Conservation (phyloP, 768 basidiomycete species). For the Boletus barrowsii region DNA sequence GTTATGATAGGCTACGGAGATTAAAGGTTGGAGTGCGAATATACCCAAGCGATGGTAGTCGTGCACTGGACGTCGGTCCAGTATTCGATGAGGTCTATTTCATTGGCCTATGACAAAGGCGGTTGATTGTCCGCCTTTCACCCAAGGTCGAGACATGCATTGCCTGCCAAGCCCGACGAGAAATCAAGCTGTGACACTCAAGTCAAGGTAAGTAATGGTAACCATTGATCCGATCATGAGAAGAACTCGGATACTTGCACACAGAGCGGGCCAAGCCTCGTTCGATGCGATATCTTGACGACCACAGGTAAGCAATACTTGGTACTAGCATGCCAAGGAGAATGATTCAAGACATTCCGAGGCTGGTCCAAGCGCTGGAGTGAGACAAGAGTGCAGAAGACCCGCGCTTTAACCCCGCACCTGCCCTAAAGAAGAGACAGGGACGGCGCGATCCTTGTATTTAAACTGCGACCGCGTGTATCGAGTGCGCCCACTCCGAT, state of each 20-base stretch:
- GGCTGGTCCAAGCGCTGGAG: too few relatives aligned
- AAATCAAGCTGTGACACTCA: background rate
- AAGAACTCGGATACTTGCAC: background rate
- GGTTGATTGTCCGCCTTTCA: too few relatives aligned
- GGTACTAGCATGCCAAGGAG: too few relatives aligned
- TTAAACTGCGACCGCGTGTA: conserved; percentile 9
- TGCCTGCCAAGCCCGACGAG: background rate
- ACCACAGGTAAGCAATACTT: background rate
- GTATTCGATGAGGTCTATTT: background rate
- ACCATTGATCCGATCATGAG: background rate
- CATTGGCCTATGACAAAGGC: background rate
- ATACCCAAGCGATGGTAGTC: background rate
- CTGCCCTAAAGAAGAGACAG: conserved; percentile 31
- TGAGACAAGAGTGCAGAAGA: too few relatives aligned
- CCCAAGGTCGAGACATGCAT: background rate
- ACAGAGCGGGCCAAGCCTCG: too few relatives aligned
- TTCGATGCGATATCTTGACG: too few relatives aligned
- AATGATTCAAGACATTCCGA: too few relatives aligned
- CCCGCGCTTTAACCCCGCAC: conserved; percentile 32
- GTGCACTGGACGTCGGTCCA: background rate
- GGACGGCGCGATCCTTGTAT: conserved; percentile 3
- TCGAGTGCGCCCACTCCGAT: background rate
- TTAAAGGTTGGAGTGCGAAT: background rate
- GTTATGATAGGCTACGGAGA: background rate
- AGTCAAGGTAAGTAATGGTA: too few relatives aligned